These are phyloP conservation scores for Tetrapisispora pingtungensis DNA, from an alignment of 805 yeast species.

Conservation along the genomic window DNA sequence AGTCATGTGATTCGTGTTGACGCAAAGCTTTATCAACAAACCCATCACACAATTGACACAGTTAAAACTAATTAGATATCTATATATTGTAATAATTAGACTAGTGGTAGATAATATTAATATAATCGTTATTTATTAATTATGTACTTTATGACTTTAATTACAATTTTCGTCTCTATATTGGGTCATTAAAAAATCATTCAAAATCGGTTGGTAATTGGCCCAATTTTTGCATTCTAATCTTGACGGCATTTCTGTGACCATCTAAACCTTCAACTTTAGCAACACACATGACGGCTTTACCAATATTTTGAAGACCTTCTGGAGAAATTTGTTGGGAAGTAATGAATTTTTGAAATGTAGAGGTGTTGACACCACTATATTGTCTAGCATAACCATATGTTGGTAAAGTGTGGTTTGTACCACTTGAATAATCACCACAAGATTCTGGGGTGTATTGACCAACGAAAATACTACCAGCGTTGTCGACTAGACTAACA, in stretches of 20 bases:
- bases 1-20: too few relatives aligned
- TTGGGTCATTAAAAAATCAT: conserved; percentile 6
- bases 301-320: conserved; percentile 85
- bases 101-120: too few relatives aligned
- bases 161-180: background rate
- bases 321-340: conserved; percentile 80
- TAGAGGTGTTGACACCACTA: conserved; percentile 92
- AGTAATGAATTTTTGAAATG: conserved; percentile 92
- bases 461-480: conserved; percentile 96
- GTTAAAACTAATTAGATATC: too few relatives aligned
- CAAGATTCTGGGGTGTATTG: conserved; percentile 94
- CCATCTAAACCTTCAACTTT: conserved; percentile 95
- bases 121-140: too few relatives aligned
- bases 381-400: conserved; percentile 97
- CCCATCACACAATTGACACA: too few relatives aligned
- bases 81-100: too few relatives aligned
- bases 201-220: conserved; percentile 32
- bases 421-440: conserved; percentile 97
- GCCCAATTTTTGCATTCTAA: conserved; percentile 80
- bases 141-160: background rate
- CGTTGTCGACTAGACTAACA: conserved; percentile 72
- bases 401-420: conserved; percentile 97
- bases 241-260: conserved; percentile 92
- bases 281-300: conserved; percentile 92
- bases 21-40: too few relatives aligned